These are phyloP conservation scores for Olyra latifolia DNA, from an alignment of 176 grass and related monocot genomes.

Conservation along the genomic window DNA sequence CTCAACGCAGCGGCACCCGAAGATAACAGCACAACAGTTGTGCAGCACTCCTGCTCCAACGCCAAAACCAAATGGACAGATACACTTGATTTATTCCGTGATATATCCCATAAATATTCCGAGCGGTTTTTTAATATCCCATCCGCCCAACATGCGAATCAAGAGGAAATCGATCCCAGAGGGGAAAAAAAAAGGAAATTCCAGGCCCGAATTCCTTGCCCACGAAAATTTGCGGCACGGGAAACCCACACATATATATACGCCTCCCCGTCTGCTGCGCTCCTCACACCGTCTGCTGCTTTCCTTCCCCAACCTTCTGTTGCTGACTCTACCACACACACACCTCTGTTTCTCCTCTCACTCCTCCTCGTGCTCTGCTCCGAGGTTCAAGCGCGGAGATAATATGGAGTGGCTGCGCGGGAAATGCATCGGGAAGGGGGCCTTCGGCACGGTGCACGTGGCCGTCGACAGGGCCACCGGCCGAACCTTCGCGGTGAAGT, in stretches of 20 bases:
- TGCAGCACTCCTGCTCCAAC: not conserved
- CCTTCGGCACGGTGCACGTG: constrained; percentile 71
- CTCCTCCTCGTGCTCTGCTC: constrained; percentile 18
- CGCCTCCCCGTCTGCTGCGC: constrained; percentile 28
- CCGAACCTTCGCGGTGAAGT: constrained; percentile 78
- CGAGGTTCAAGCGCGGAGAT: not conserved
- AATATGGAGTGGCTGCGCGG: constrained; percentile 61
- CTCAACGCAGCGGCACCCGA: constrained; percentile 34
- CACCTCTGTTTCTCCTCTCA: not conserved
- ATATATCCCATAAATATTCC: constrained; percentile 33
- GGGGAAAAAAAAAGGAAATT: not conserved
- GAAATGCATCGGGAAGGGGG: constrained; percentile 69
- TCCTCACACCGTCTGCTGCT: constrained; percentile 24
- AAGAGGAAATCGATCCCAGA: constrained; percentile 15
- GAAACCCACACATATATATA: constrained; percentile 47
- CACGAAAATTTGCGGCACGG: constrained; percentile 36
- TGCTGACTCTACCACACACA: not conserved
- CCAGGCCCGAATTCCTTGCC: constrained; percentile 4
- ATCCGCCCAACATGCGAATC: constrained; percentile 37
- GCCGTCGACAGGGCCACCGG: constrained; percentile 52
- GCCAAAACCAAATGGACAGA: not conserved
- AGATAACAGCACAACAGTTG: constrained; percentile 43
- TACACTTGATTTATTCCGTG: constrained; percentile 19
- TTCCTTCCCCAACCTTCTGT: not conserved
- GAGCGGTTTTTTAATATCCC: constrained; percentile 37